Base-by-base conservation (phyloP, 2,329 filamentous ascomycete species). In the Monosporascus sp. region DNA sequence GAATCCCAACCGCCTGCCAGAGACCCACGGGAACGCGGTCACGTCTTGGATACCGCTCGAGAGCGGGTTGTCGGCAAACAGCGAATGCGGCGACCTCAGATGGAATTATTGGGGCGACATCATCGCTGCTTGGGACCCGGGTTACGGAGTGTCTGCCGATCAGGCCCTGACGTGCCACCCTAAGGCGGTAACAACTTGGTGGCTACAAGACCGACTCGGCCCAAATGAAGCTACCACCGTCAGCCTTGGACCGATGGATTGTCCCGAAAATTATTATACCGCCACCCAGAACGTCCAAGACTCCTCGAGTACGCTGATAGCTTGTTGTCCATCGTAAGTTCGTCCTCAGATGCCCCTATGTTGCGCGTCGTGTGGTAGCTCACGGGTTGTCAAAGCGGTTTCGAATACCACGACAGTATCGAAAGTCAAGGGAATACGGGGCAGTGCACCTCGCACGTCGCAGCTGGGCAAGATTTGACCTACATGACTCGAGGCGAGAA, bases 41-140 rank as follows among this genome's bases (percentile, higher is more conserved):
- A 60, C 58, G 41, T 60, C 58, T 27, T 60, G 55, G 58, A 58
- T 60, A 22, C 57, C 58, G 6, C 55, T 60, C 17, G 18, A 52
- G 41, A 55, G 53, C 20, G 53, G 55, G n/a, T 38, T 54, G 47
- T 54, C 58, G 8, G 51, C 45, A 18, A 53, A 59, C 39, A 31
- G 53, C 45, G 55, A 53, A n/a, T 60, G 58, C 47, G 51, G 51
- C 14, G 49, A 50, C n/a, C 49, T 41, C 5, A 18, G 55, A 14
- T 60, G 58, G 58, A 53, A 53, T 49, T 60, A 46, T 39, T 49
- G 53, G 15, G 37, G 53, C 18, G 47, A n/a, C 35, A 31, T 51
- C 17, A 44, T 60, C 20, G 58, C 57, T 3, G 58, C 52, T 37
- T 60, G 57, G 55, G 57, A 60, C 25, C 58, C 58, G 8, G 58